These are phyloP conservation scores for Globisporangium canariense DNA, from an alignment of 352 stramenopile genomes.

Conservation along the genomic window DNA sequence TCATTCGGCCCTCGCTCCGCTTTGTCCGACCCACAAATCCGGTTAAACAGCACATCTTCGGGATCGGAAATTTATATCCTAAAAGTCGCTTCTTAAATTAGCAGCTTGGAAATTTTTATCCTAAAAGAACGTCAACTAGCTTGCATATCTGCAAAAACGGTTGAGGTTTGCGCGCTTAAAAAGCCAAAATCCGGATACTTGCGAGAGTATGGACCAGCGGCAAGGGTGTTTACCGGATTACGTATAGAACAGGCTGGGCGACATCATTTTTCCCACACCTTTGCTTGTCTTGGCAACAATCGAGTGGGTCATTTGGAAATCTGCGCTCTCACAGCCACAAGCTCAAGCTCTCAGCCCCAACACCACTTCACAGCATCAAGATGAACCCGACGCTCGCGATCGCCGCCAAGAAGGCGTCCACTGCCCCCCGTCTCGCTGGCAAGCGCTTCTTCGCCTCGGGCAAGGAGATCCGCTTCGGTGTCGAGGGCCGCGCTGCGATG, in stretches of 20 bases:
- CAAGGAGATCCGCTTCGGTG: constrained; percentile 99
- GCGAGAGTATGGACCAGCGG: too few species aligned
- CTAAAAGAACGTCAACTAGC: too few species aligned
- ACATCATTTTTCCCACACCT: too few species aligned
- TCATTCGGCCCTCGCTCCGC: too few species aligned
- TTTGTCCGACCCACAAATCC: not conserved
- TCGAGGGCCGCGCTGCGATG: constrained; percentile 97
- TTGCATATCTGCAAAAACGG: too few species aligned
- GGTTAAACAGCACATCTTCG: not conserved
- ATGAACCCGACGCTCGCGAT: constrained; percentile 77
- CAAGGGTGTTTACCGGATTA: too few species aligned
- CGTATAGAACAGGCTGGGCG: too few species aligned
- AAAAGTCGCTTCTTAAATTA: too few species aligned
- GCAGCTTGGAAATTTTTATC: too few species aligned
- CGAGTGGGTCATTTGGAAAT: constrained; percentile 18
- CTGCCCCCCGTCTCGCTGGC: constrained; percentile 30
- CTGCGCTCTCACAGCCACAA: constrained; percentile 16
- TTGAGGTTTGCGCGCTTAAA: too few species aligned
- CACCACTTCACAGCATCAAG: constrained; percentile 7
- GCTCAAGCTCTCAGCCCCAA: not conserved
- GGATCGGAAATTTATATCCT: too few species aligned
- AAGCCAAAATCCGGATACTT: too few species aligned
- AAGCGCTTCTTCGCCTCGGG: constrained; percentile 83
- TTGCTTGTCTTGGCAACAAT: not conserved
- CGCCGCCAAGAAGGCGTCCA: constrained; percentile 59